Conservation (phyloP, 805 yeast species). For the Zygosaccharomyces kombuchaensis region DNA sequence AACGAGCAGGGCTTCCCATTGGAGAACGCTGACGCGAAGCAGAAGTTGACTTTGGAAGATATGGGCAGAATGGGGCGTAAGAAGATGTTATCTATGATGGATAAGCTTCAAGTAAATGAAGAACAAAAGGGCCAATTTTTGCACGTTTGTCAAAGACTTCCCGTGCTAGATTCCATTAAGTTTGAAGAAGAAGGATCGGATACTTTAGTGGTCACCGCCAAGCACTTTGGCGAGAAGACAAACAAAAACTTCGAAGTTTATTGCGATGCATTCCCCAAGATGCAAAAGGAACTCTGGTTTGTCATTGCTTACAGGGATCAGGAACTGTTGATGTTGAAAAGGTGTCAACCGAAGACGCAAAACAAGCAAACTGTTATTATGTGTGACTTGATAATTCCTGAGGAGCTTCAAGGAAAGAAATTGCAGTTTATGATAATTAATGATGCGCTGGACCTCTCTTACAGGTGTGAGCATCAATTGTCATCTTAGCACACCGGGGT, state of each 20-base stretch:
- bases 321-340: slow-evolving; percentile 61
- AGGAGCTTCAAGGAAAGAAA: slow-evolving; percentile 43
- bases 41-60: slow-evolving; percentile 33
- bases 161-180: slow-evolving; percentile 47
- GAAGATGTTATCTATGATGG: slow-evolving; percentile 21
- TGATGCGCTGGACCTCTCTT: slow-evolving; percentile 61
- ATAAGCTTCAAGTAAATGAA: slow-evolving; percentile 38
- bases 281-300: slow-evolving; percentile 94
- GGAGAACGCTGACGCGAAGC: slow-evolving; percentile 1
- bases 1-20: slow-evolving; percentile 21
- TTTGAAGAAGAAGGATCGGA: slow-evolving; percentile 41
- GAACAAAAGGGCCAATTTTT: slow-evolving; percentile 46
- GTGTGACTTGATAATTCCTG: slow-evolving; percentile 49
- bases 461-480: slow-evolving; percentile 31
- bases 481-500: not conserved
- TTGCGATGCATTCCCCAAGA: slow-evolving; percentile 80
- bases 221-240: slow-evolving; percentile 45
- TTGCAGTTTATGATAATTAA: slow-evolving; percentile 50
- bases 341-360: slow-evolving; percentile 59
- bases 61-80: slow-evolving; percentile 42
- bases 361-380: slow-evolving; percentile 28
- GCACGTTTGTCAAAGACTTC: slow-evolving; percentile 52
- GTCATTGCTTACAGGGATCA: slow-evolving; percentile 50
- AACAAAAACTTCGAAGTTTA: slow-evolving; percentile 62
- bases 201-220: slow-evolving; percentile 42